A percentile compares a stretch with the other conserved stretches of the same genome.
phyloP scores from a whole-genome alignment of 2,329 filamentous ascomycete species.

The Colletotrichum cordylinicola region DNA sequence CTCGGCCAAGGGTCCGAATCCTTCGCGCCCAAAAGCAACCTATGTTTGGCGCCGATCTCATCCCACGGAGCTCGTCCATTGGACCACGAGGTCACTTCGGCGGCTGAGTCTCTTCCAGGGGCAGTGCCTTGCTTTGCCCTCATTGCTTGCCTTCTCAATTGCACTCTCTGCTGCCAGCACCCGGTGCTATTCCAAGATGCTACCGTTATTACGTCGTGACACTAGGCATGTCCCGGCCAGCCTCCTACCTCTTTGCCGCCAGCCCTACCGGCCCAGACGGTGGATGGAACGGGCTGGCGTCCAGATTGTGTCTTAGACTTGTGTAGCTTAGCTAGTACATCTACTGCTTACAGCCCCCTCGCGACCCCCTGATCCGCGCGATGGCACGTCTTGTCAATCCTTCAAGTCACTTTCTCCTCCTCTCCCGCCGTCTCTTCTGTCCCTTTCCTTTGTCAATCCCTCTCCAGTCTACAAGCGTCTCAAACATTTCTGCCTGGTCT shows the following conservation, averaged over 20 bases:
- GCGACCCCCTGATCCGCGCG: neutral
- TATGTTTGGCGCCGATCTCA: neutral
- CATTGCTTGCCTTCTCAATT: neutral
- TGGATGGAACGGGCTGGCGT: neutral
- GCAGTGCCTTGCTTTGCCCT: neutral
- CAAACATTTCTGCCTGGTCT: neutral
- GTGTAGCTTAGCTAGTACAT: neutral
- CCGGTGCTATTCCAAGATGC: neutral
- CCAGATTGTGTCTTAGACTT: neutral
- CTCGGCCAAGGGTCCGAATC: neutral
- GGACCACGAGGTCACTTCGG: neutral
- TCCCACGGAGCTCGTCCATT: neutral
- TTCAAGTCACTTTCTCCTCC: neutral
- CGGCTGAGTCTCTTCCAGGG: conserved; percentile 1
- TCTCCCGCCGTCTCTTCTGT: neutral
- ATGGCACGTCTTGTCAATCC: neutral
- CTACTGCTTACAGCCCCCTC: neutral
- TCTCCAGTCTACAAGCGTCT: neutral
- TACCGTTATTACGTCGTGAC: neutral
- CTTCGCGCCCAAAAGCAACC: neutral
- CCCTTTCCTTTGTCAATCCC: neutral
- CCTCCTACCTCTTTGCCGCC: neutral
- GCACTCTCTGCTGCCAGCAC: neutral
- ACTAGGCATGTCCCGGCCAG: neutral
- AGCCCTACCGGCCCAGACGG: neutral